Conservation (phyloP, 768 basidiomycete genomes). For the Leccinum barrowsii region DNA sequence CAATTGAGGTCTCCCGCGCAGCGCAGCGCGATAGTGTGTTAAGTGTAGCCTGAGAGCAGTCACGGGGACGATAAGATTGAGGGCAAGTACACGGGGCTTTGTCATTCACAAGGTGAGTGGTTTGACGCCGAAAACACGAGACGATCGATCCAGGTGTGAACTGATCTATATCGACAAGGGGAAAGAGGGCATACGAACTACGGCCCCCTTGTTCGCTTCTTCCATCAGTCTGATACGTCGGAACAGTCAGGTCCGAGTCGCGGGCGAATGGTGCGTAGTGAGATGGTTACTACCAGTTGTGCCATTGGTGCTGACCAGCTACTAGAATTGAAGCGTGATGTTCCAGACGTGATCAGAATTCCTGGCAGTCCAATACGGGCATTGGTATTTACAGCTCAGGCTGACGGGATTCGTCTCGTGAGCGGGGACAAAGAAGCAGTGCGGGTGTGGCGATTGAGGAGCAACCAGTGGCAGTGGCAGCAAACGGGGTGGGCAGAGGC, state of each 20-base stretch:
- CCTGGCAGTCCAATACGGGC: slow-evolving; percentile 3
- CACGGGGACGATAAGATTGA: slow-evolving; percentile 8
- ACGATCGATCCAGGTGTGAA: background rate
- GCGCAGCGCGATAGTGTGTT: background rate
- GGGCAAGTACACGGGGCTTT: background rate
- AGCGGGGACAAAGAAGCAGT: slow-evolving; percentile 9
- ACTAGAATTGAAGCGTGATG: background rate
- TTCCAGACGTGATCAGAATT: background rate
- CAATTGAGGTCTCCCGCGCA: background rate
- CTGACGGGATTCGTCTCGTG: slow-evolving; percentile 5
- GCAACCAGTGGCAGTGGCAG: background rate
- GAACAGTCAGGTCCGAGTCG: background rate
- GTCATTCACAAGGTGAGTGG: background rate
- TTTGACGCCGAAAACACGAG: slow-evolving; percentile 1
- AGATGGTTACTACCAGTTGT: background rate
- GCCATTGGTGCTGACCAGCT: background rate
- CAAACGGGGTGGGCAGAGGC: background rate
- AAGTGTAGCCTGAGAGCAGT: background rate
- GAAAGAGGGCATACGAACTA: background rate
- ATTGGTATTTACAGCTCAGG: background rate
- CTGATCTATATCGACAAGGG: slow-evolving; percentile 3
- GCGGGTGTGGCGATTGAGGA: slow-evolving; percentile 4
- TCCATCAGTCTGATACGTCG: background rate
- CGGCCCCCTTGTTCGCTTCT: background rate
- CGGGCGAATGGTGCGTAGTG: background rate